Evolutionary conservation across 257 asterid species (phyloP).

Genomic region (Eustoma russellianum): DNA sequence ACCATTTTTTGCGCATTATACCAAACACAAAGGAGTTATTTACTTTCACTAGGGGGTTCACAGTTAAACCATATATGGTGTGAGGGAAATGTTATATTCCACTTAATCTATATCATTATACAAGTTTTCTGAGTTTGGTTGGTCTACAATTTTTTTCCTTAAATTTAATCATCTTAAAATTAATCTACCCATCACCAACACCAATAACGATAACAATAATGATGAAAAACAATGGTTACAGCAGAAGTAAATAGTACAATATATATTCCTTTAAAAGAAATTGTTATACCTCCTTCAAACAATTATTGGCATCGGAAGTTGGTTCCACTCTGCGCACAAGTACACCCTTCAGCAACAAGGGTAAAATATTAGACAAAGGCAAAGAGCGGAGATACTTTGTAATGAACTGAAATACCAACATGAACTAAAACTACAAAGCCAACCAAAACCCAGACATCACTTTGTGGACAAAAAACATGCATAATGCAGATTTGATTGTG

Average conservation of each 20-base stretch:
- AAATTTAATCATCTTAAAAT: too few species aligned
- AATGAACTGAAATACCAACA: background rate
- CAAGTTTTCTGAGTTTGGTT: too few species aligned
- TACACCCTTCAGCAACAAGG: slow-evolving; percentile 50
- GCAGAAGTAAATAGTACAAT: too few species aligned
- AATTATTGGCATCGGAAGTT: slow-evolving; percentile 57
- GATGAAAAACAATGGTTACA: background rate
- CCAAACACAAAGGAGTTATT: too few species aligned
- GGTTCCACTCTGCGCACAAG: slow-evolving; percentile 77
- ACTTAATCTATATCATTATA: too few species aligned
- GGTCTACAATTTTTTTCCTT: too few species aligned
- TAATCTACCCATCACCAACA: background rate
- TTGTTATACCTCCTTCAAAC: slow-evolving; percentile 59
- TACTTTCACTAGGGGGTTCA: too few species aligned
- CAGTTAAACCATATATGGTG: too few species aligned
- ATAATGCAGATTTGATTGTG: background rate
- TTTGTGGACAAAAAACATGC: background rate
- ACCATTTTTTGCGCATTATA: too few species aligned
- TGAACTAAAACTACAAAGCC: too few species aligned
- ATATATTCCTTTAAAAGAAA: too few species aligned
- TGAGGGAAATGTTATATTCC: too few species aligned
- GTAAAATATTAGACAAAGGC: background rate
- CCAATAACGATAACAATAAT: background rate
- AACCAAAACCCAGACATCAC: background rate
- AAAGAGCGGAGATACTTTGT: background rate